A percentile compares a stretch with the other conserved stretches of the same genome.
These are phyloP conservation scores for Thielaviopsis populi DNA, from an alignment of 2,329 filamentous ascomycete species.

Conservation along the genomic window DNA sequence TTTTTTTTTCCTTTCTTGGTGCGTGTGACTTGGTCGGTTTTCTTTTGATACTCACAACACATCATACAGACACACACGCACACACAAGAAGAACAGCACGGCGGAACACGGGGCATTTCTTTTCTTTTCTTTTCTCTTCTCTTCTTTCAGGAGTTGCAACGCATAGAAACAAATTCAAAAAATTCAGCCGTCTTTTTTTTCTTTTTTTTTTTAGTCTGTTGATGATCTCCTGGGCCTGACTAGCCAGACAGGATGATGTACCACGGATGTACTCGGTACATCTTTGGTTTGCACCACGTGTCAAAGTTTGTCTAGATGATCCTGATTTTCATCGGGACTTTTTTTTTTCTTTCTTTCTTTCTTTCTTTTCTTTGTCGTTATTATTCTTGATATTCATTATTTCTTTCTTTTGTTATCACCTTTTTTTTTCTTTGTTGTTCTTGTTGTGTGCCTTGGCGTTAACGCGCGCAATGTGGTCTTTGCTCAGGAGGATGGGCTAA, in stretches of 20 bases:
- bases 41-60: not conserved
- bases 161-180: not conserved
- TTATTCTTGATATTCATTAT: not conserved
- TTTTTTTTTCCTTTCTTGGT: not conserved
- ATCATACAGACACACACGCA: not conserved
- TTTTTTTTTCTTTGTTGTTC: not conserved
- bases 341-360: not conserved
- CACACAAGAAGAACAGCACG: not conserved
- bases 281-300: constrained; percentile 3
- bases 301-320: not conserved
- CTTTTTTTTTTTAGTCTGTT: not conserved
- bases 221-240: not conserved
- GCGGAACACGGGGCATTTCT: not conserved
- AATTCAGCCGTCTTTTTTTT: not conserved
- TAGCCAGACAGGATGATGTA: not conserved
- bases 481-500: not conserved
- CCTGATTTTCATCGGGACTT: not conserved
- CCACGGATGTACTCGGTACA: not conserved
- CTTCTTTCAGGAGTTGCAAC: not conserved
- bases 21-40: not conserved
- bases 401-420: not conserved
- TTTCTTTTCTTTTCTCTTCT: too few relatives aligned
- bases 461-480: not conserved
- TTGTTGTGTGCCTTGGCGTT: not conserved
- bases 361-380: not conserved